phyloP scores from a whole-genome alignment of 2,329 filamentous ascomycete genomes.

The Ceratocystiopsis sp. region DNA sequence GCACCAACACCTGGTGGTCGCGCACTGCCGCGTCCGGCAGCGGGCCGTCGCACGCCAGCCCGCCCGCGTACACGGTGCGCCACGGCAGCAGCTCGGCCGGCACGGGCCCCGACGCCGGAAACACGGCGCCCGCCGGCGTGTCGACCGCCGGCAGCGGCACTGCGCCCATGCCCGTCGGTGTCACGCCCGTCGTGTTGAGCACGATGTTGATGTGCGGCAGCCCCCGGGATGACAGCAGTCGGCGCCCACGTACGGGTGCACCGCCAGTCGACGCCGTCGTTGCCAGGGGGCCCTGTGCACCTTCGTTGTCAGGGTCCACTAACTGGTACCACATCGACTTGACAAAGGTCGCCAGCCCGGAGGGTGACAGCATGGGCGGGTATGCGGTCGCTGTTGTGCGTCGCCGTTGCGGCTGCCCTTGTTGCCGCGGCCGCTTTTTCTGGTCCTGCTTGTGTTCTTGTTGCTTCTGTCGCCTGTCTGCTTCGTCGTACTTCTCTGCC shows the following conservation, averaged over 20 bases:
- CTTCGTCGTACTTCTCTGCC: neutral
- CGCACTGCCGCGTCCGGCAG: constrained; percentile 33
- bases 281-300: neutral
- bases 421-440: no score
- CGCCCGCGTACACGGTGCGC: constrained; percentile 54
- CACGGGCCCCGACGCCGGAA: constrained; percentile 19
- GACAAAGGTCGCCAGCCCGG: constrained; percentile 24
- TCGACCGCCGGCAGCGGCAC: constrained; percentile 28
- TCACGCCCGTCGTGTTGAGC: constrained; percentile 20
- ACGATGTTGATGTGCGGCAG: constrained; percentile 14
- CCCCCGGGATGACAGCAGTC: no score
- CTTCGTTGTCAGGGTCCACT: constrained; percentile 18
- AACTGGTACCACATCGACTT: constrained; percentile 28
- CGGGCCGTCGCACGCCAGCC: constrained; percentile 45
- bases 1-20: constrained; percentile 59
- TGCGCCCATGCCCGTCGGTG: constrained; percentile 26
- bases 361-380: neutral
- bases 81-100: constrained; percentile 38
- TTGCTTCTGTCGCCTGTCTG: neutral
- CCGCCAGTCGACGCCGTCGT: neutral
- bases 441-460: no score
- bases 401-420: neutral
- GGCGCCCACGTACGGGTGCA: neutral
- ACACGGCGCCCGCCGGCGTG: constrained; percentile 17
- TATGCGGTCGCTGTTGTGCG: no score